phyloP scores from a whole-genome alignment of 768 basidiomycete species.

The Leccinum subtestaceum region DNA sequence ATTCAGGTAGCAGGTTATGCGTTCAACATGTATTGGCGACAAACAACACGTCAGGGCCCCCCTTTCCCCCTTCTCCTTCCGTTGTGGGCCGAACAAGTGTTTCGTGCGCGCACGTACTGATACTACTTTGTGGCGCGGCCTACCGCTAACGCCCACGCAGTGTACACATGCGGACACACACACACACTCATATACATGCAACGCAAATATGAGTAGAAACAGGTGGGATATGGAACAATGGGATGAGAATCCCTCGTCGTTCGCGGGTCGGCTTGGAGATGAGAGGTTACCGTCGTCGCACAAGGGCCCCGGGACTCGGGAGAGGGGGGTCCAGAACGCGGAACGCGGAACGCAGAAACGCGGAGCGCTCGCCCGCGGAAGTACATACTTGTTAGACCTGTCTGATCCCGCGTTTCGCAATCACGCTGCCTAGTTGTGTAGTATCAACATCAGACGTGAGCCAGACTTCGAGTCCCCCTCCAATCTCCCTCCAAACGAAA shows the following conservation, averaged over 20 bases:
- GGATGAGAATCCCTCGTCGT: not conserved
- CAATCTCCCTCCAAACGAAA: not conserved
- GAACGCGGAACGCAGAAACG: not conserved
- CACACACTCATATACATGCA: not conserved
- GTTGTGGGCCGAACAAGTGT: not conserved
- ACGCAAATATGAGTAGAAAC: not conserved
- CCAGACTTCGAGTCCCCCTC: too few relatives aligned
- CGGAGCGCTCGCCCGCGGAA: not conserved
- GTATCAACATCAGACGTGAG: not conserved
- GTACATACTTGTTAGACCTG: not conserved
- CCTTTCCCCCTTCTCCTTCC: not conserved
- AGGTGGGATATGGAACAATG: not conserved
- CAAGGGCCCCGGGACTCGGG: not conserved
- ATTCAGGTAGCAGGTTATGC: not conserved
- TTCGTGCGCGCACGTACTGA: too few relatives aligned
- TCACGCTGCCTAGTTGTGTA: not conserved
- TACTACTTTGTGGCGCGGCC: too few relatives aligned
- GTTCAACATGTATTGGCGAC: too few relatives aligned
- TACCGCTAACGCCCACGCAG: too few relatives aligned
- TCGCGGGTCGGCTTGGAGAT: not conserved
- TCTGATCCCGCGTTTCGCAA: not conserved
- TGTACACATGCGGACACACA: not conserved
- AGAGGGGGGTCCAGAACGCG: not conserved
- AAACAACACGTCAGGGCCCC: too few relatives aligned
- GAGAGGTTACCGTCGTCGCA: not conserved